A percentile compares a stretch with the other conserved stretches of the same genome.
These are phyloP conservation scores for Fusarium sp. DNA, from an alignment of 2,329 filamentous ascomycete genomes.

Conservation along the genomic window DNA sequence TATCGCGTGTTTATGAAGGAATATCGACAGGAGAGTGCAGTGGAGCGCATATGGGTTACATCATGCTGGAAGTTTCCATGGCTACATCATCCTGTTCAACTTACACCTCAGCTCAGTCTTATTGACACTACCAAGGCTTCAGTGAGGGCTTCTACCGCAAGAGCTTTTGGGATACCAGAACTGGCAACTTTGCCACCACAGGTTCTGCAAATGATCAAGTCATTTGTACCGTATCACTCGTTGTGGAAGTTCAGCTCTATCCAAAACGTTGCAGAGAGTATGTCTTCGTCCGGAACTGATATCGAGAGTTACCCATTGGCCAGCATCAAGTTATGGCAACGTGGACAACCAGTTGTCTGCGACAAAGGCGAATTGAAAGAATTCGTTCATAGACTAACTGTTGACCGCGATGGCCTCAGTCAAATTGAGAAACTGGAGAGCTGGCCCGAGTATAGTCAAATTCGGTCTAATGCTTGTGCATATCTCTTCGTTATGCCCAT, in stretches of 20 bases:
- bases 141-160: not conserved
- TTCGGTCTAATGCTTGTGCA: not conserved
- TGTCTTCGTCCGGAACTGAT: not conserved
- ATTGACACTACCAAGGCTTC: not conserved
- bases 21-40: not conserved
- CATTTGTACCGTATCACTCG: not conserved
- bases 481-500: not conserved
- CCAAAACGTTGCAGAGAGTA: not conserved
- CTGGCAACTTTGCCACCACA: not conserved
- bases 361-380: not conserved
- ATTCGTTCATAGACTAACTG: not conserved
- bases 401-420: not conserved
- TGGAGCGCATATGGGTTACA: not conserved
- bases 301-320: not conserved
- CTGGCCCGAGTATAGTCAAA: not conserved
- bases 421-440: not conserved
- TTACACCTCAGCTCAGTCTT: not conserved
- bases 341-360: not conserved
- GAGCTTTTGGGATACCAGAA: not conserved
- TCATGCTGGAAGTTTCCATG: not conserved
- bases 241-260: not conserved
- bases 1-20: not conserved
- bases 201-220: not conserved
- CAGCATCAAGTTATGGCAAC: not conserved
- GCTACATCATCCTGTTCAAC: not conserved